Evolutionary conservation across 257 asterid species (phyloP), one percentile per base, ranked within the genome.

Genomic region (Dorcoceras hygrometricum): DNA sequence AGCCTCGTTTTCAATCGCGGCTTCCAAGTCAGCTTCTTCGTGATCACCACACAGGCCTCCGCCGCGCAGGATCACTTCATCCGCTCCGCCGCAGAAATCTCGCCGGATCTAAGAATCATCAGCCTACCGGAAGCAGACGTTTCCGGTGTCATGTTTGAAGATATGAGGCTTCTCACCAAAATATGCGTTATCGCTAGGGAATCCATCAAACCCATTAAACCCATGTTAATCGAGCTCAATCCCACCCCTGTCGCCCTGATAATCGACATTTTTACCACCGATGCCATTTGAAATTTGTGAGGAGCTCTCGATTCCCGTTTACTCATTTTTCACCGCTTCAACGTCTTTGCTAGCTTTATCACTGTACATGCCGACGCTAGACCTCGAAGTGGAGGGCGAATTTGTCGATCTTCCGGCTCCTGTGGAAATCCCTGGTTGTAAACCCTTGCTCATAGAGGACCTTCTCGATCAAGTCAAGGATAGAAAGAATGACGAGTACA

Each of bases 51-150:
- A 48, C 71, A 48, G 2, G 77, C 89, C 31, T 76, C 86, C 69
- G 63, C 80, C 8, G 75, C 76, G 0, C 86, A 82, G 26, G 63
- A 56, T 59, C 70, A 74, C n/a, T 69, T 69, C 64, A 53, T 72
- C 50, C 71, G 34, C 26, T 59, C 74, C 50, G 55, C 77, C 9
- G 57, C 65, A 2, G 28, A 54, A 27, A 18, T 73, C 69, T 73
- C 75, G 0, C 11, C 61, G 0, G 74, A 59, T 54, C 75, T 84
- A 59, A 2, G 23, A 27, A n/a, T 73, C 31, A 14, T 84, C 55
- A 34, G 76, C 53, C 79, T 84, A 57, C 87, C 90, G 4, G 74
- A 79, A 0, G 57, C 63, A 2, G 83, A 84, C 51, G 66, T 80
- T 26, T 66, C 81, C 4, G 36, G 16, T 3, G 5, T 73, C 1